A percentile compares a stretch with the other conserved stretches of the same genome.
phyloP scores from a whole-genome alignment of 2,329 filamentous ascomycete species.

The Aspergillus ruber region DNA sequence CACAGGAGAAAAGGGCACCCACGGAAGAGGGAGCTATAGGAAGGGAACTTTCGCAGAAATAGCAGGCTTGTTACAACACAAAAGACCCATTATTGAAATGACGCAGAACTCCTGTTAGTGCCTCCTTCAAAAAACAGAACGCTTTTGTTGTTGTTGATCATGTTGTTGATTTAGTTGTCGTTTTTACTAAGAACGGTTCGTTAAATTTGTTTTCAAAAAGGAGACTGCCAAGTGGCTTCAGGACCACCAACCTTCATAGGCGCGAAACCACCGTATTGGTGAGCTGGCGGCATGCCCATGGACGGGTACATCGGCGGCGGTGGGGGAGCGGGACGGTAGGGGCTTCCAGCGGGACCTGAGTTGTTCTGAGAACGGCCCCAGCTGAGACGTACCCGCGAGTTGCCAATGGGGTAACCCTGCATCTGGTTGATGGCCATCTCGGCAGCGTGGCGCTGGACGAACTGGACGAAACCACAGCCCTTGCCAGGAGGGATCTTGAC shows the following conservation, averaged over 20 bases:
- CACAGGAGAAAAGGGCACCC: slow-evolving; percentile 39
- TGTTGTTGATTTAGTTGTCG: too few species aligned
- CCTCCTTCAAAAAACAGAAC: slow-evolving; percentile 34
- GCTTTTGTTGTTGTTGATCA: slow-evolving; percentile 11
- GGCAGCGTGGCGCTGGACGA: slow-evolving; percentile 94
- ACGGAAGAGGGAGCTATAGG: slow-evolving; percentile 37
- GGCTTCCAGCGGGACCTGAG: slow-evolving; percentile 89
- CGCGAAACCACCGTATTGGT: slow-evolving; percentile 58
- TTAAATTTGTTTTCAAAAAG: slow-evolving; percentile 8
- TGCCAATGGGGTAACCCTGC: slow-evolving; percentile 98
- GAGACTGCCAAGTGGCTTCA: slow-evolving; percentile 14
- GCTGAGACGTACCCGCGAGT: slow-evolving; percentile 92
- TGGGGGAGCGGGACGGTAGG: slow-evolving; percentile 82
- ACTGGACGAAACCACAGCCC: slow-evolving; percentile 98
- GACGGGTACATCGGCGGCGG: slow-evolving; percentile 66
- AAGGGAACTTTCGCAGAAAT: slow-evolving; percentile 30
- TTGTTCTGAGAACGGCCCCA: slow-evolving; percentile 99
- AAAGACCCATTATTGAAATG: slow-evolving; percentile 37
- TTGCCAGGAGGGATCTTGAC: slow-evolving; percentile 99
- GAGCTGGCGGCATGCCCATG: slow-evolving; percentile 60
- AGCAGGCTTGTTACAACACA: slow-evolving; percentile 34
- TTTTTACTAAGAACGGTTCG: slow-evolving; percentile 23
- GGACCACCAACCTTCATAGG: slow-evolving; percentile 56
- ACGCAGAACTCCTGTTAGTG: slow-evolving; percentile 39
- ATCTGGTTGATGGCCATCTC: slow-evolving; percentile 99